phyloP scores from a whole-genome alignment of 768 basidiomycete genomes.

The Phlebiopsis gigantea region DNA sequence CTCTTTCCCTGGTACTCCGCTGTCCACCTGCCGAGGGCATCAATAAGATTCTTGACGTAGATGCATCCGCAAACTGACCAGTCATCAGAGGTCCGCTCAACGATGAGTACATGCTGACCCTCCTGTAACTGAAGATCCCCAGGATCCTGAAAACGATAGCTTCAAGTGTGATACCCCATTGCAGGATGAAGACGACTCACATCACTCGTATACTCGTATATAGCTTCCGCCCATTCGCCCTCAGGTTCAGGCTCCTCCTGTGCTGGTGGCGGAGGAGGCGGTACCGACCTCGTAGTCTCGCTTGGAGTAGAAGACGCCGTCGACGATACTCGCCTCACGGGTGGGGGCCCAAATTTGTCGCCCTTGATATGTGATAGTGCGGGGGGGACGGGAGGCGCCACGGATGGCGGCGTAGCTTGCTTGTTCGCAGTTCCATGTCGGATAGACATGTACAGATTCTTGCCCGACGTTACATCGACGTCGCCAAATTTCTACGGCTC shows the following conservation, averaged over 20 bases:
- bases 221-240: conserved; percentile 74
- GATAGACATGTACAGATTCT: conserved; percentile 41
- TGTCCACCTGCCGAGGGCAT: conserved; percentile 23
- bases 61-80: conserved; percentile 44
- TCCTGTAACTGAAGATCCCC: conserved; percentile 59
- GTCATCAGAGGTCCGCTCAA: conserved; percentile 65
- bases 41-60: background rate
- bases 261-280: conserved; percentile 25
- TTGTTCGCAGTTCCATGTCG: conserved; percentile 38
- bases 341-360: conserved; percentile 45
- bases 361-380: conserved; percentile 42
- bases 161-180: background rate
- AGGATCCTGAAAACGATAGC: conserved; percentile 49
- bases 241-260: conserved; percentile 32
- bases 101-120: conserved; percentile 55
- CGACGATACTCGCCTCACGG: conserved; percentile 33
- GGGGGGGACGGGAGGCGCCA: conserved; percentile 30
- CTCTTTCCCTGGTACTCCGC: conserved; percentile 22
- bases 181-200: conserved; percentile 29
- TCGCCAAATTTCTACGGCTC: conserved; percentile 62
- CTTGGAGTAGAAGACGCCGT: conserved; percentile 2
- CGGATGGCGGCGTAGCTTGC: conserved; percentile 31
- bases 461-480: conserved; percentile 47
- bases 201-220: conserved; percentile 69
- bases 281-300: conserved; percentile 12